phyloP scores from a whole-genome alignment of 129 eudicot genomes.

The Mikania micrantha region DNA sequence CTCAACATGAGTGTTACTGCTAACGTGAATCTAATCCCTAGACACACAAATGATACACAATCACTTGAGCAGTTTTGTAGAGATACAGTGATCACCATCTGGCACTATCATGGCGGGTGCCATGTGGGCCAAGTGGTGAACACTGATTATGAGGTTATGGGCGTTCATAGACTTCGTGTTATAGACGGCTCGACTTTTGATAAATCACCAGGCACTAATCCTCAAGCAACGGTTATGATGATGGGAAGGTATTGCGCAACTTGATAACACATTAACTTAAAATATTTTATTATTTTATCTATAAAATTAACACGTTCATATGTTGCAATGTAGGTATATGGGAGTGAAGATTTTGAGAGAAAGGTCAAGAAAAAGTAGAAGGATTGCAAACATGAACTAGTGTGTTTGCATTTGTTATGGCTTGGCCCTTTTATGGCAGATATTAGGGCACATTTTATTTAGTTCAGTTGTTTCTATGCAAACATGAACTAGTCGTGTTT shows the following conservation, averaged over 20 bases:
- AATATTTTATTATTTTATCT: not conserved
- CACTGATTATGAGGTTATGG: constrained; percentile 19
- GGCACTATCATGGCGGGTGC: constrained; percentile 39
- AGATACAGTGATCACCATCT: constrained; percentile 32
- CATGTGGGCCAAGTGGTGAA: constrained; percentile 32
- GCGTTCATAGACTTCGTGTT: constrained; percentile 33
- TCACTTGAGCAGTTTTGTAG: constrained; percentile 26
- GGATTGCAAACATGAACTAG: constrained; percentile 24
- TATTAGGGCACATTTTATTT: no score
- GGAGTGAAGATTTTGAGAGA: constrained; percentile 83
- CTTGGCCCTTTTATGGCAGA: no score
- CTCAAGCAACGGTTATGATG: constrained; percentile 41
- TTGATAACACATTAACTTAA: not conserved
- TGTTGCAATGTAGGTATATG: constrained; percentile 61
- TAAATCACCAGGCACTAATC: constrained; percentile 31
- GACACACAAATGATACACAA: constrained; percentile 58
- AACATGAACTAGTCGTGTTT: no score
- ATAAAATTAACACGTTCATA: not conserved
- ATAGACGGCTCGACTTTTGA: constrained; percentile 29
- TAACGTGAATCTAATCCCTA: constrained; percentile 69
- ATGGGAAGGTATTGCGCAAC: constrained; percentile 19
- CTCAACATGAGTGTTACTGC: constrained; percentile 78
- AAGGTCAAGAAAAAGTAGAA: constrained; percentile 44
- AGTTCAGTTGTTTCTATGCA: no score
- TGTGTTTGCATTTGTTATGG: no score